Percentiles rank a stretch among this genome's conserved stretches.
phyloP scores from a whole-genome alignment of 768 basidiomycete species.

The Boletus sp. region DNA sequence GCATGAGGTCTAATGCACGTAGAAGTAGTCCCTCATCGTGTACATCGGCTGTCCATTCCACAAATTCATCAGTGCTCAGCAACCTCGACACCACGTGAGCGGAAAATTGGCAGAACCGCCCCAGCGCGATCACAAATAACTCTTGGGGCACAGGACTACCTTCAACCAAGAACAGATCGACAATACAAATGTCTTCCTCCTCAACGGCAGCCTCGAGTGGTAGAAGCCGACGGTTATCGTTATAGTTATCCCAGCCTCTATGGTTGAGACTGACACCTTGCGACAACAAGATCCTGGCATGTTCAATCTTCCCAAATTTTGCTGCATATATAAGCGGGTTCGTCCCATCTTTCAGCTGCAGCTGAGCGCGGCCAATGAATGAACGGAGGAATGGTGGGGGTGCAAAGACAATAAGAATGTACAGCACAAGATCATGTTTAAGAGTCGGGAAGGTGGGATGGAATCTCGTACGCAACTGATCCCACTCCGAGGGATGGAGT shows the following conservation, averaged over 20 bases:
- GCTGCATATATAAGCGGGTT: too few relatives aligned
- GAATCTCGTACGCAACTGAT: not conserved
- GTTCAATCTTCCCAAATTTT: not conserved
- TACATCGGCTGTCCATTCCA: not conserved
- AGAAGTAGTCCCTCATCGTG: not conserved
- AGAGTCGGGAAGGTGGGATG: too few relatives aligned
- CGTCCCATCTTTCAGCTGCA: too few relatives aligned
- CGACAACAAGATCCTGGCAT: not conserved
- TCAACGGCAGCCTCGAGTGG: not conserved
- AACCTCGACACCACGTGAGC: not conserved
- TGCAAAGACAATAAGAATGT: too few relatives aligned
- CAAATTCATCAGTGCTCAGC: not conserved
- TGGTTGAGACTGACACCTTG: not conserved
- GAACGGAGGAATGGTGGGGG: too few relatives aligned
- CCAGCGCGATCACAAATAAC: not conserved
- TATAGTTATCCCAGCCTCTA: not conserved
- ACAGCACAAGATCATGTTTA: too few relatives aligned
- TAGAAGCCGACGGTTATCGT: accelerated
- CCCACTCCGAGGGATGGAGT: not conserved
- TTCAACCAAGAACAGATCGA: not conserved
- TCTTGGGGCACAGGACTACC: not conserved
- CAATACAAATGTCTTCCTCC: accelerated
- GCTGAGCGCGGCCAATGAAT: too few relatives aligned
- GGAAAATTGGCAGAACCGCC: too few relatives aligned
- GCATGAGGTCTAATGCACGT: not conserved